Evolutionary conservation across 1,284 basidiomycete species (phyloP).

Genomic region (Naganishia cerealis): DNA sequence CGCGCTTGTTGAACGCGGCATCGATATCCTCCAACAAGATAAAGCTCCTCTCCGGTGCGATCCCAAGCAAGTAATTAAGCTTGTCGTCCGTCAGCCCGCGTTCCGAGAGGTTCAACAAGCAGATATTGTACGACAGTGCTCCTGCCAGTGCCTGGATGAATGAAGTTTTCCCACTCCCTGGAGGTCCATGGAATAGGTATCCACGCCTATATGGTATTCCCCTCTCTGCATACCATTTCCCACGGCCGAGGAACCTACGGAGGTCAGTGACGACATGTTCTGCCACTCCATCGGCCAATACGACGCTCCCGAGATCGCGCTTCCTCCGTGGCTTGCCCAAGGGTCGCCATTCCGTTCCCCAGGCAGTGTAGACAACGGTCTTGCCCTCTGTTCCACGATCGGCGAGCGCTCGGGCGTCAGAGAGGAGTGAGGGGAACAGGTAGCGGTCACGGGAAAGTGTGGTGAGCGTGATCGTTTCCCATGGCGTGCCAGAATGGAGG

Average conservation of each 20-base stretch:
- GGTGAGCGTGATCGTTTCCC: slow-evolving; percentile 96
- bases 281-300: slow-evolving; percentile 74
- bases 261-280: slow-evolving; percentile 80
- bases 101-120: slow-evolving; percentile 92
- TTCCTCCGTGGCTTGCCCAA: slow-evolving; percentile 90
- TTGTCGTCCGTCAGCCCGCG: slow-evolving; percentile 96
- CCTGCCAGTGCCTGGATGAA: slow-evolving; percentile 98
- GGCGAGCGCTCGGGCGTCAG: slow-evolving; percentile 85
- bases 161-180: slow-evolving; percentile 96
- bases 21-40: slow-evolving; percentile 96
- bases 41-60: slow-evolving; percentile 88
- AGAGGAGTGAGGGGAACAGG: slow-evolving; percentile 77
- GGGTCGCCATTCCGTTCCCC: slow-evolving; percentile 93
- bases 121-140: slow-evolving; percentile 89
- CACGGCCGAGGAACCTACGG: slow-evolving; percentile 74
- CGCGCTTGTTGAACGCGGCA: slow-evolving; percentile 91
- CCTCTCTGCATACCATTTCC: slow-evolving; percentile 94
- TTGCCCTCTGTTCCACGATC: slow-evolving; percentile 86
- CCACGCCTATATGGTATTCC: slow-evolving; percentile 97
- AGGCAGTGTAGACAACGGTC: slow-evolving; percentile 92
- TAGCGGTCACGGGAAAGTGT: slow-evolving; percentile 80
- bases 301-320: slow-evolving; percentile 85
- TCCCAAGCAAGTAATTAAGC: slow-evolving; percentile 87
- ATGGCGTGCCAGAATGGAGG: slow-evolving; percentile 85
- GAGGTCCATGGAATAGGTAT: slow-evolving; percentile 91